Conservation (phyloP, 2,329 filamentous ascomycete genomes). For the Pseudocercospora cruenta region DNA sequence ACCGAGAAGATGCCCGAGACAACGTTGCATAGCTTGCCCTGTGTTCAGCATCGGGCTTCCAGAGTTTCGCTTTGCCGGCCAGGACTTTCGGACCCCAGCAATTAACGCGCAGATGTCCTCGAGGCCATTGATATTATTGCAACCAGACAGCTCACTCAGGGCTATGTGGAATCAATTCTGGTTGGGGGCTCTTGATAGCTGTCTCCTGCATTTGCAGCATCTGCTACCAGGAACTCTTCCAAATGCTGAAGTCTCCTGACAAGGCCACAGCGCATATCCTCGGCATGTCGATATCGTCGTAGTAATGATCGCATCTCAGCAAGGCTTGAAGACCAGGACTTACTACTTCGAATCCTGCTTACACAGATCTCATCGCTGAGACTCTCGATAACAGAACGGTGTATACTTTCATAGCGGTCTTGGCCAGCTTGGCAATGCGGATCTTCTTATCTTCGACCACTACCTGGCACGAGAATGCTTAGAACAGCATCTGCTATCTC, state of each 20-base stretch:
- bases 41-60: too few relatives aligned
- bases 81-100: too few relatives aligned
- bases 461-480: neutral
- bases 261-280: neutral
- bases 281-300: neutral
- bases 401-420: neutral
- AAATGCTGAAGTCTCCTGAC: neutral
- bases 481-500: neutral
- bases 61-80: too few relatives aligned
- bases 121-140: neutral
- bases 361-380: neutral
- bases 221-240: neutral
- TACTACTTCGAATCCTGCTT: neutral
- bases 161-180: neutral
- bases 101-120: neutral
- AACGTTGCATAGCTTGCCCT: too few relatives aligned
- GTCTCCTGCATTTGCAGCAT: neutral
- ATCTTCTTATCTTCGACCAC: slow-evolving; percentile 9
- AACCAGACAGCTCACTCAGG: neutral
- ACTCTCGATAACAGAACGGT: neutral
- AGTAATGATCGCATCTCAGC: neutral
- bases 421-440: slow-evolving; percentile 3
- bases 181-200: neutral
- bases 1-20: too few relatives aligned
- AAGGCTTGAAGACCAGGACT: neutral